Evolutionary conservation across 2,329 filamentous ascomycete species (phyloP).

Genomic region (Talaromyces sp.): DNA sequence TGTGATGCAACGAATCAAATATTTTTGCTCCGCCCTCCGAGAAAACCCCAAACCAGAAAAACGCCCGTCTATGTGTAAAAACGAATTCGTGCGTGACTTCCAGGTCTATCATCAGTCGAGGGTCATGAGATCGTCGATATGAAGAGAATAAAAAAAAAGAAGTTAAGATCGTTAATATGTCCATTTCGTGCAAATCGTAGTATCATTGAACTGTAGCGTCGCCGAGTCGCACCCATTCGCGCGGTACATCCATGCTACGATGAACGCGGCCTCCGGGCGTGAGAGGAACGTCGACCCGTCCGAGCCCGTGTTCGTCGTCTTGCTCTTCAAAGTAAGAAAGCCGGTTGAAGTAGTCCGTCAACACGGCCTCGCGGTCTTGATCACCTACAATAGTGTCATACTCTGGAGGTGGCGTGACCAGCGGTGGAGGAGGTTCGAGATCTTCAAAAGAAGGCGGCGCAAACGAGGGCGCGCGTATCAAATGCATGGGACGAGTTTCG

Average conservation of each 20-base stretch:
- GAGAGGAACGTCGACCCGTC: slow-evolving; percentile 54
- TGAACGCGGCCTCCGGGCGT: slow-evolving; percentile 60
- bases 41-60: background rate
- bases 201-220: slow-evolving; percentile 21
- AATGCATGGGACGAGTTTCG: slow-evolving; percentile 69
- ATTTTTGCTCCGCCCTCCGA: background rate
- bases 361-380: slow-evolving; percentile 59
- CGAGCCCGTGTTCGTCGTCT: slow-evolving; percentile 45
- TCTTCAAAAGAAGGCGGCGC: slow-evolving; percentile 85
- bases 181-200: background rate
- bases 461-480: slow-evolving; percentile 77
- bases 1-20: background rate
- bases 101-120: background rate
- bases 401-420: slow-evolving; percentile 76
- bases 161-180: background rate
- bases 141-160: background rate
- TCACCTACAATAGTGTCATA: slow-evolving; percentile 74
- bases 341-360: slow-evolving; percentile 84
- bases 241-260: slow-evolving; percentile 60
- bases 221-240: slow-evolving; percentile 48
- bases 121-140: background rate
- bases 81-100: background rate
- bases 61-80: background rate
- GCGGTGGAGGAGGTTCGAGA: slow-evolving; percentile 65
- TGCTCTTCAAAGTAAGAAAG: slow-evolving; percentile 64